These are phyloP conservation scores for Mucor indicus DNA, from an alignment of 371 early-diverging fungal species.

Conservation along the genomic window DNA sequence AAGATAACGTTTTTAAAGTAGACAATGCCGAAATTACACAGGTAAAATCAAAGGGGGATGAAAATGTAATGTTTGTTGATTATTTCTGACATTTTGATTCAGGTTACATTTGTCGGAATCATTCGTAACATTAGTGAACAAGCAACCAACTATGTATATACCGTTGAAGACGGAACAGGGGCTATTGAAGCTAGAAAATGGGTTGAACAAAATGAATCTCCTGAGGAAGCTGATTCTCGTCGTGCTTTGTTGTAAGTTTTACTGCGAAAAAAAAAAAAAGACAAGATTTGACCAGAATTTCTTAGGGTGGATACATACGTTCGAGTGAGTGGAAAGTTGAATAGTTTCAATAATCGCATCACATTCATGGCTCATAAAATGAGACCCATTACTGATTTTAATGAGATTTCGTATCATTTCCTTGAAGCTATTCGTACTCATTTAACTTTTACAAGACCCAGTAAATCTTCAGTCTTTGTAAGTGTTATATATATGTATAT, in stretches of 20 bases:
- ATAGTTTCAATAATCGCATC: slow-evolving; percentile 55
- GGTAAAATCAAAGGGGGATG: slow-evolving; percentile 23
- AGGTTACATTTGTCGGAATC: slow-evolving; percentile 65
- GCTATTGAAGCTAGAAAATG: slow-evolving; percentile 67
- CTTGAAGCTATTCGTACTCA: slow-evolving; percentile 65
- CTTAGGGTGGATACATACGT: slow-evolving; percentile 60
- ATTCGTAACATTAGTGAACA: slow-evolving; percentile 52
- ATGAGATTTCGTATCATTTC: slow-evolving; percentile 76
- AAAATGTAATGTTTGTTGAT: not conserved
- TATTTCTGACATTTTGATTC: not conserved
- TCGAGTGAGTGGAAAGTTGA: slow-evolving; percentile 64
- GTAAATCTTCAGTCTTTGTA: too few species aligned
- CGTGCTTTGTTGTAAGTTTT: slow-evolving; percentile 13
- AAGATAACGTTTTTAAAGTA: slow-evolving; percentile 56
- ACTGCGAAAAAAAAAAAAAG: not conserved
- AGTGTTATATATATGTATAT: not conserved
- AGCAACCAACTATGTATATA: slow-evolving; percentile 58
- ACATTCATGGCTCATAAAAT: slow-evolving; percentile 52
- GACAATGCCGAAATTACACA: slow-evolving; percentile 67
- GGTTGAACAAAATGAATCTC: slow-evolving; percentile 41
- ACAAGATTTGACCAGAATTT: not conserved
- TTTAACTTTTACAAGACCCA: slow-evolving; percentile 44
- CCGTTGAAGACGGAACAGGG: slow-evolving; percentile 80
- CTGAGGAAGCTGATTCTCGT: slow-evolving; percentile 28
- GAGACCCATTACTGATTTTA: slow-evolving; percentile 60